phyloP scores from a whole-genome alignment of 176 grass and related monocot species.

The Oryza punctata region DNA sequence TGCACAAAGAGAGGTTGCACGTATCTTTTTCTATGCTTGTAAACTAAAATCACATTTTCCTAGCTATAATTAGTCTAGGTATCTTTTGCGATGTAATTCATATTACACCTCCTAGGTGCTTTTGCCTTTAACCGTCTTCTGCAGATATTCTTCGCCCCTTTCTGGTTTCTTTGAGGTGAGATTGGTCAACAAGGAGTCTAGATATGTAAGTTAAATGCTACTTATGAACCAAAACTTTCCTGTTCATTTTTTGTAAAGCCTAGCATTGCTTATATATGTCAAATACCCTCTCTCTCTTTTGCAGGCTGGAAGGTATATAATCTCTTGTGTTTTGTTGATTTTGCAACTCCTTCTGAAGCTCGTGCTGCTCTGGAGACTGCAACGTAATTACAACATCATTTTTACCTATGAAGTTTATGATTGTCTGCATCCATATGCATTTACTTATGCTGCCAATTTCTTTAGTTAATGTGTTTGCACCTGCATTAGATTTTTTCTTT shows the following conservation, averaged over 20 bases:
- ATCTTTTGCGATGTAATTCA: background rate
- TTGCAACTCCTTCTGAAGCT: slow-evolving; percentile 54
- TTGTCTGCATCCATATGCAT: no score
- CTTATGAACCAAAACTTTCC: background rate
- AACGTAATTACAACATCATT: slow-evolving; percentile 54
- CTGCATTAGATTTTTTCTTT: no score
- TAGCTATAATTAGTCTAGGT: background rate
- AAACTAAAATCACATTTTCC: background rate
- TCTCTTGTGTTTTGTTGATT: slow-evolving; percentile 71
- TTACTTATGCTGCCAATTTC: background rate
- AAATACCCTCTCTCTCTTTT: background rate
- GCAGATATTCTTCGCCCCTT: slow-evolving; percentile 78
- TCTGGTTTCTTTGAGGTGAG: slow-evolving; percentile 65
- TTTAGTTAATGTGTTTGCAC: no score
- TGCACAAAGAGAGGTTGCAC: slow-evolving; percentile 67
- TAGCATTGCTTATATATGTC: background rate
- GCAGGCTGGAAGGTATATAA: slow-evolving; percentile 49
- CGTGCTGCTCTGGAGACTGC: slow-evolving; percentile 53
- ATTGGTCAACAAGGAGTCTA: slow-evolving; percentile 56
- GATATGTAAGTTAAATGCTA: slow-evolving; percentile 39
- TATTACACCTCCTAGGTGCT: slow-evolving; percentile 21
- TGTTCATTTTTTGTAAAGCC: slow-evolving; percentile 23
- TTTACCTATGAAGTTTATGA: background rate
- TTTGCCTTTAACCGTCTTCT: slow-evolving; percentile 44
- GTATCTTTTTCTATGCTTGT: slow-evolving; percentile 50